phyloP scores from a whole-genome alignment of 495 filamentous ascomycete species.

The Hypomontagnella submonticulosa region DNA sequence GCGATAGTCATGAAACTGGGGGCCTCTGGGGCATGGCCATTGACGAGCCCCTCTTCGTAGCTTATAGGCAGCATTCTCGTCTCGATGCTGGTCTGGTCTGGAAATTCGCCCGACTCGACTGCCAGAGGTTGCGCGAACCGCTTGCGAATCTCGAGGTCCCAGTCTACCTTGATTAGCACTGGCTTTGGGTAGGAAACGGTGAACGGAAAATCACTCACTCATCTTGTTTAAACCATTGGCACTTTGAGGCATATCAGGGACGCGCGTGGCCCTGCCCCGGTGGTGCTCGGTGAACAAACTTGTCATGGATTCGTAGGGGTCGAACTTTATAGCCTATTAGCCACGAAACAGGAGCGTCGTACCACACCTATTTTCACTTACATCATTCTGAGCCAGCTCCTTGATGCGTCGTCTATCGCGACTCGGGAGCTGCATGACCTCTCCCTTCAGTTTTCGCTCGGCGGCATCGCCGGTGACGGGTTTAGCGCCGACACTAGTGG shows the following conservation, averaged over 20 bases:
- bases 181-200: neutral
- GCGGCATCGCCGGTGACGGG: constrained; percentile 87
- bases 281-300: constrained; percentile 76
- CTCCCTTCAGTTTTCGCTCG: constrained; percentile 88
- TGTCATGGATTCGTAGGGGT: constrained; percentile 70
- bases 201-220: constrained; percentile 66
- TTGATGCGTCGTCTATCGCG: constrained; percentile 90
- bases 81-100: constrained; percentile 80
- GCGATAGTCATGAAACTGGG: constrained; percentile 90
- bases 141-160: constrained; percentile 92
- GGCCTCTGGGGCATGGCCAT: constrained; percentile 75
- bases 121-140: constrained; percentile 88
- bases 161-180: constrained; percentile 63
- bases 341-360: neutral
- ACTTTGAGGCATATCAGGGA: constrained; percentile 81
- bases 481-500: constrained; percentile 74
- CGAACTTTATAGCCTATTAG: constrained; percentile 62
- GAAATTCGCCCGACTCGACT: constrained; percentile 92
- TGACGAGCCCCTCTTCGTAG: constrained; percentile 88
- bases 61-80: constrained; percentile 92
- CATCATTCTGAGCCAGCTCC: constrained; percentile 70
- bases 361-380: constrained; percentile 39
- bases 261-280: constrained; percentile 72
- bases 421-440: constrained; percentile 91
- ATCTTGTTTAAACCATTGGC: constrained; percentile 87